Conservation (phyloP, 164 flowering plant species). For the Warburgia ugandensis region DNA sequence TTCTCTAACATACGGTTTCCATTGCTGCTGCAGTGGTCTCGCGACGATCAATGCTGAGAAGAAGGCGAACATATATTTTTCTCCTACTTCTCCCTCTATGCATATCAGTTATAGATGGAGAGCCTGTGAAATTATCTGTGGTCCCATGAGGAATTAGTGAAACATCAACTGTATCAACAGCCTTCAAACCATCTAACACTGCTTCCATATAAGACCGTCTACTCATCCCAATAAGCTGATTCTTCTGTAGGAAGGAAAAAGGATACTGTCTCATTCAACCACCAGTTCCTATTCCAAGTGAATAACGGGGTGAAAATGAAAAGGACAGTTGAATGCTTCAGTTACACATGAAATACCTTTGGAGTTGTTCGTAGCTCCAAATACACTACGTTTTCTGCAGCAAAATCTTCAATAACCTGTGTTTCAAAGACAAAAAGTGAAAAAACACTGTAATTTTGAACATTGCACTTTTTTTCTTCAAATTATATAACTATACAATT, state of each 20-base stretch:
- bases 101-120: constrained; percentile 11
- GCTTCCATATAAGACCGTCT: constrained; percentile 90
- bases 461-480: too few species aligned
- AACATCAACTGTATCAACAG: constrained; percentile 62
- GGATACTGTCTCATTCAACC: not conserved
- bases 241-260: constrained; percentile 39
- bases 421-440: constrained; percentile 4
- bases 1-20: too few species aligned
- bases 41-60: too few species aligned
- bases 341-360: constrained; percentile 40
- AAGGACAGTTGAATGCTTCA: not conserved
- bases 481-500: too few species aligned
- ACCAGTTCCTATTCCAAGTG: too few species aligned
- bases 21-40: too few species aligned
- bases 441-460: too few species aligned
- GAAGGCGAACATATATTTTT: constrained; percentile 74
- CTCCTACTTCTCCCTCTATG: constrained; percentile 28
- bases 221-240: constrained; percentile 80
- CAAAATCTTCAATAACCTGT: constrained; percentile 98
- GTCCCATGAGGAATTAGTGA: constrained; percentile 25
- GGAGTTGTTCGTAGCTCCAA: constrained; percentile 95
- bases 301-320: not conserved
- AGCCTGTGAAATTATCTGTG: constrained; percentile 3
- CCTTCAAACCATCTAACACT: constrained; percentile 63
- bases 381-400: constrained; percentile 86